Evolutionary conservation across 2,329 filamentous ascomycete species (phyloP), one percentile per base, ranked within the genome.

Genomic region (Hirsutella minnesotensis): DNA sequence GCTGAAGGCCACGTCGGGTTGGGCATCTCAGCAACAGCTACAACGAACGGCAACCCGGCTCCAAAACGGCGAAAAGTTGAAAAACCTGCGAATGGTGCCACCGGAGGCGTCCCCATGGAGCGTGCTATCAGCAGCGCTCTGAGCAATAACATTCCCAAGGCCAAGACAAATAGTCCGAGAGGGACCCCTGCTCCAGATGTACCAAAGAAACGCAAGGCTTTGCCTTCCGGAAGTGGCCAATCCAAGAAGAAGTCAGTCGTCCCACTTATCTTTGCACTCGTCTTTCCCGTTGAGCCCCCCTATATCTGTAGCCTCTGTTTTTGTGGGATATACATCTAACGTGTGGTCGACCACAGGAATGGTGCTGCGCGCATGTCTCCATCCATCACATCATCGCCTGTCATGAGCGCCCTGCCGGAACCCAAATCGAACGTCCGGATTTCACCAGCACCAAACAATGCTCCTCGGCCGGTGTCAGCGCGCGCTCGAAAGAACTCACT

Each of bases 41-140:
- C 66, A 5, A 60, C 69, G 18, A 76, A 73, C 48, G 65, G 70
- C 19, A 70, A 73, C 22, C 71, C 79, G 12, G 70, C 80, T 3
- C 68, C 72, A 20, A 94, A 94, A 66, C 76, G 86, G 54, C 80
- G 88, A 50, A 94, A 89, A 64, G 79, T 86, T 2, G 87, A 94
- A 53, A 86, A 86, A 53, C 63, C 71, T 9, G 57, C 65, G 13
- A 69, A 40, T n/a, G 39, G 39, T 19, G 21, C 34, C 4, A 38
- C 68, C 46, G 69, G 69, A 33, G 66, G 62, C 4, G 63, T 66
- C 24, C 59, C 68, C 3, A 77, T 81, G 68, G 84, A 88, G 55
- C 77, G 83, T 46, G 77, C 81, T n/a, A 67, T 82, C 59, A 83
- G 78, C 56, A 65, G 64, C 9, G 74, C 74, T 12, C 69, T 73